A percentile compares a stretch with the other conserved stretches of the same genome.
Evolutionary conservation across 208 protist species (phyloP).

Genomic region (Acanthamoeba lenticulata): DNA sequence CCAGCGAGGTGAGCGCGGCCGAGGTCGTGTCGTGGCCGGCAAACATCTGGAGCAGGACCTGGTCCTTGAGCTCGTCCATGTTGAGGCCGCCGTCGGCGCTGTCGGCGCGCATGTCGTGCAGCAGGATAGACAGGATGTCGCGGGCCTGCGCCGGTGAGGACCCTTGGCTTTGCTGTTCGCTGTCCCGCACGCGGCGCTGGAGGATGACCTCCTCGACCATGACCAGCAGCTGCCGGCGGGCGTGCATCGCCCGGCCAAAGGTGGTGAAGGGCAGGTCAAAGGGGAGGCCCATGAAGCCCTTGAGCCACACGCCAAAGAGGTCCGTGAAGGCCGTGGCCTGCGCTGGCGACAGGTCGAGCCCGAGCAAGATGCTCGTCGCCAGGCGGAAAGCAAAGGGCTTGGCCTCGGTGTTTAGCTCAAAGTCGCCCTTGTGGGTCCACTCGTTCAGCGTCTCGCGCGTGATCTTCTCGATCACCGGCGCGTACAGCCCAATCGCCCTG

Average conservation of each 20-base stretch:
- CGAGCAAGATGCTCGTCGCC: neutral
- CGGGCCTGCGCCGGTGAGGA: neutral
- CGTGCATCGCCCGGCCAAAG: neutral
- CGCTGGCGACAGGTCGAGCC: neutral
- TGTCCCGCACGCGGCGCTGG: neutral
- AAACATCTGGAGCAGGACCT: neutral
- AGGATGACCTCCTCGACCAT: constrained; percentile 8
- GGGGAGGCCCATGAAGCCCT: neutral
- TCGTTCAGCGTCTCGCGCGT: neutral
- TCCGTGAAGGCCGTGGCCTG: neutral
- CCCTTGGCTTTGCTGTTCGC: neutral
- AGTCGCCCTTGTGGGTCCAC: neutral
- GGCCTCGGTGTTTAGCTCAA: neutral
- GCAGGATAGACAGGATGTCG: neutral
- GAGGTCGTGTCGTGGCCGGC: neutral
- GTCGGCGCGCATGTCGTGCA: neutral
- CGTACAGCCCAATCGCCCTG: neutral
- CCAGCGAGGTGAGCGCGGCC: neutral
- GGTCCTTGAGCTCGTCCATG: neutral
- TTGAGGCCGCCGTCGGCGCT: neutral
- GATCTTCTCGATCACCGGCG: neutral
- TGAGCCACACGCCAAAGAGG: neutral
- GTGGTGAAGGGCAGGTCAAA: neutral
- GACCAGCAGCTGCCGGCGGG: neutral
- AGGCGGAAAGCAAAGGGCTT: neutral